A percentile compares a stretch with the other conserved stretches of the same genome.
Conservation (phyloP, 2,329 filamentous ascomycete genomes). For the Fusarium torulosum region DNA sequence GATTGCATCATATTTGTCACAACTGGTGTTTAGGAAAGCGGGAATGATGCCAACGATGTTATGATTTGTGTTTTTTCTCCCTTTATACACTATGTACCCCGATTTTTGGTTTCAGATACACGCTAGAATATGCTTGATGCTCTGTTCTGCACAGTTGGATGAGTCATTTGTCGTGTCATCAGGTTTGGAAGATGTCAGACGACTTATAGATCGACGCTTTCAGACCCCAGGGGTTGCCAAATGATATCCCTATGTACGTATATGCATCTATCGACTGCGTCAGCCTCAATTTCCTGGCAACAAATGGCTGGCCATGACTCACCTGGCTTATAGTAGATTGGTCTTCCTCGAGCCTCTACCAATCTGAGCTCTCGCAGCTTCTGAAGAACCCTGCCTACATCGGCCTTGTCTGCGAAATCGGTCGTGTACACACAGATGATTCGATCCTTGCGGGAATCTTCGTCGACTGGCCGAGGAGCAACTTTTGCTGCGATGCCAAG, state of each 20-base stretch:
- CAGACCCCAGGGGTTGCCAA: slow-evolving; percentile 72
- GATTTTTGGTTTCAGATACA: slow-evolving; percentile 1
- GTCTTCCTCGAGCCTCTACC: slow-evolving; percentile 59
- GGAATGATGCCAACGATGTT: slow-evolving; percentile 25
- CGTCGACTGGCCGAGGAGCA: slow-evolving; percentile 63
- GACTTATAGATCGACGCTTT: slow-evolving; percentile 70
- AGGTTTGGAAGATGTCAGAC: slow-evolving; percentile 53
- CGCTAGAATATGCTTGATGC: slow-evolving; percentile 5
- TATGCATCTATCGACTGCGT: slow-evolving; percentile 67
- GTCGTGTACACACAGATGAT: slow-evolving; percentile 84
- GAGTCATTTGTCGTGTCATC: slow-evolving; percentile 23
- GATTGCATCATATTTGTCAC: slow-evolving; percentile 17
- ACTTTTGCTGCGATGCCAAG: slow-evolving; percentile 82
- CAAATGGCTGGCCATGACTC: slow-evolving; percentile 50
- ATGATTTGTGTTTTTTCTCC: slow-evolving; percentile 24
- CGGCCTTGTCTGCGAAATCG: slow-evolving; percentile 76
- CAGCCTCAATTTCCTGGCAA: slow-evolving; percentile 22
- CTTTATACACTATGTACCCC: slow-evolving; percentile 7
- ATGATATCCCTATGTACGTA: slow-evolving; percentile 73
- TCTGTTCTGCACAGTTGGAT: slow-evolving; percentile 3
- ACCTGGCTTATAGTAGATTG: slow-evolving; percentile 85
- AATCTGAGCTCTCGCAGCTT: slow-evolving; percentile 73
- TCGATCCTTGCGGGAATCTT: slow-evolving; percentile 58
- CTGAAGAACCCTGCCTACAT: slow-evolving; percentile 76
- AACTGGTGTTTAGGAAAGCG: slow-evolving; percentile 30